These are phyloP conservation scores for Metschnikowia continentalis DNA, from an alignment of 805 yeast species.

Conservation along the genomic window DNA sequence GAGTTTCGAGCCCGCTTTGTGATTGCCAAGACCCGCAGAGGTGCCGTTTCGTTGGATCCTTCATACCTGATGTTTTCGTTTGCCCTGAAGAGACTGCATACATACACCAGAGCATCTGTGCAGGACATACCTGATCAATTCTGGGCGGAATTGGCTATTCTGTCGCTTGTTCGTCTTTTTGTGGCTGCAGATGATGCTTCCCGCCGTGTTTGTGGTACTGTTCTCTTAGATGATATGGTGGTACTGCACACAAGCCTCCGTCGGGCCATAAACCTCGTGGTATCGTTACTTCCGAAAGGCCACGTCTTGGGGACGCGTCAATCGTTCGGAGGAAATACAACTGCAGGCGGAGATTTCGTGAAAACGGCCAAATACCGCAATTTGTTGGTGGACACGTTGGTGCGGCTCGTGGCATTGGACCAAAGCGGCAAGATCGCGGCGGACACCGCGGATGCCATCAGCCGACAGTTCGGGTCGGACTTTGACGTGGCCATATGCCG, in stretches of 20 bases:
- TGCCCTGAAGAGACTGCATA: slow-evolving; percentile 8
- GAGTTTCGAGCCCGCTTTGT: slow-evolving; percentile 69
- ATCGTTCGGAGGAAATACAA: slow-evolving; percentile 27
- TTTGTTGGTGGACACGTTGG: slow-evolving; percentile 48
- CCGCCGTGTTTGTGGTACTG: slow-evolving; percentile 55
- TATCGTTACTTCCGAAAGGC: slow-evolving; percentile 46
- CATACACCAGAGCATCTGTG: slow-evolving; percentile 16
- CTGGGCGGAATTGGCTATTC: slow-evolving; percentile 63
- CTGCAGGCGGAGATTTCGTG: slow-evolving; percentile 26
- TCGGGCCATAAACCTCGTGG: slow-evolving; percentile 33
- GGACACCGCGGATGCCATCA: slow-evolving; percentile 38
- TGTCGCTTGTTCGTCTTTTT: slow-evolving; percentile 52
- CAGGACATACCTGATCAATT: slow-evolving; percentile 17
- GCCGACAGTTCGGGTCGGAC: slow-evolving; percentile 10
- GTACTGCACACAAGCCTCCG: slow-evolving; percentile 26
- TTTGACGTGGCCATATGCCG: slow-evolving; percentile 35
- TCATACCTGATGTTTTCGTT: slow-evolving; percentile 9
- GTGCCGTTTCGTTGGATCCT: slow-evolving; percentile 9
- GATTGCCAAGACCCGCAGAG: slow-evolving; percentile 16
- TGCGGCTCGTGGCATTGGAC: slow-evolving; percentile 40
- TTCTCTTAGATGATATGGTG: slow-evolving; percentile 38
- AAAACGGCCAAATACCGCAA: slow-evolving; percentile 42
- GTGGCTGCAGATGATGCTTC: slow-evolving; percentile 51
- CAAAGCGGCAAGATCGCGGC: slow-evolving; percentile 25
- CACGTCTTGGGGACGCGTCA: slow-evolving; percentile 42